These are phyloP conservation scores for Curvularia spicifera DNA, from an alignment of 2,329 filamentous ascomycete genomes.

Conservation along the genomic window DNA sequence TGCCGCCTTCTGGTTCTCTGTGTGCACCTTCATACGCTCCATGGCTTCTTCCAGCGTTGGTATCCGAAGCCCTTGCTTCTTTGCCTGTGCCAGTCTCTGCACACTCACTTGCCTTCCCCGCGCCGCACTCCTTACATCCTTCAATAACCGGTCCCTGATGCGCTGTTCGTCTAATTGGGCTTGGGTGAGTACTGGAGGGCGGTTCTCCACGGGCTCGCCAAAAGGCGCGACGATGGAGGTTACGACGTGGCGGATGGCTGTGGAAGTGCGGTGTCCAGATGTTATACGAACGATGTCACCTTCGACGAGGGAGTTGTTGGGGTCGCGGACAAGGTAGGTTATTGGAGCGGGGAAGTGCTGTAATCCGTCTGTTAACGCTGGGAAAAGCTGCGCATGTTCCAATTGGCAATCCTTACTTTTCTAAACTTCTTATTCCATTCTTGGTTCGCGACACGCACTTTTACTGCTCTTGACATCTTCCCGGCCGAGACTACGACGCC, in stretches of 20 bases:
- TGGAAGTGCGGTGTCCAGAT: slow-evolving; percentile 69
- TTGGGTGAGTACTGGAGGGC: slow-evolving; percentile 69
- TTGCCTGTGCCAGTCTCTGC: slow-evolving; percentile 37
- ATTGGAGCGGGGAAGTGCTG: slow-evolving; percentile 70
- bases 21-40: slow-evolving; percentile 33
- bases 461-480: slow-evolving; percentile 78
- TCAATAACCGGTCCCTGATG: slow-evolving; percentile 62
- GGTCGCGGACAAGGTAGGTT: slow-evolving; percentile 78
- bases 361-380: slow-evolving; percentile 40
- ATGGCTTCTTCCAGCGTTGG: slow-evolving; percentile 44
- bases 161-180: slow-evolving; percentile 66
- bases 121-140: slow-evolving; percentile 61
- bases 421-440: slow-evolving; percentile 75
- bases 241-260: slow-evolving; percentile 75
- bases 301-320: slow-evolving; percentile 71
- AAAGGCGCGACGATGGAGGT: slow-evolving; percentile 76
- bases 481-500: slow-evolving; percentile 80
- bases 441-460: slow-evolving; percentile 73
- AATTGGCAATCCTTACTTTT: slow-evolving; percentile 62
- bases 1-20: slow-evolving; percentile 28
- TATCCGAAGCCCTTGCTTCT: slow-evolving; percentile 36
- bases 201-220: slow-evolving; percentile 66
- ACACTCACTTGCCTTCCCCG: slow-evolving; percentile 39
- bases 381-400: background rate
- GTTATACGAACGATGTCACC: slow-evolving; percentile 78